Conservation (phyloP, 305 asterid genomes). For the Ajuga reptans region DNA sequence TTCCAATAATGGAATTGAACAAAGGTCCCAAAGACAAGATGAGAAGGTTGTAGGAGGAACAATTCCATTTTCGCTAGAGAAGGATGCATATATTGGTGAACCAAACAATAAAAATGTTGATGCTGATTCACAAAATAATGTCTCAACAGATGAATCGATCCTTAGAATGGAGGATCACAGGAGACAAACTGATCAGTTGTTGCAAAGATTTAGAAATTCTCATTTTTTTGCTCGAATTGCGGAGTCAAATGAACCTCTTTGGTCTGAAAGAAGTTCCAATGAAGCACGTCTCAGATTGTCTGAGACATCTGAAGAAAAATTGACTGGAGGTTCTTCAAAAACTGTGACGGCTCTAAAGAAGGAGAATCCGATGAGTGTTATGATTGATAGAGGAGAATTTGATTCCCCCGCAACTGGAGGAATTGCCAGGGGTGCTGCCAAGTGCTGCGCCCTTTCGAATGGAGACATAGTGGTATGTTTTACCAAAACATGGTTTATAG, state of each 20-base stretch:
- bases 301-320: constrained; percentile 34
- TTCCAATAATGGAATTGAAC: constrained; percentile 51
- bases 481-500: constrained; percentile 19
- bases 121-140: constrained; percentile 36
- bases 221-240: constrained; percentile 84
- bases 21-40: constrained; percentile 38
- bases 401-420: constrained; percentile 84
- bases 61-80: constrained; percentile 27
- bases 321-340: constrained; percentile 35
- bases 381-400: constrained; percentile 70
- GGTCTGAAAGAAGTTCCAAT: constrained; percentile 67
- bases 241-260: constrained; percentile 73
- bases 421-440: constrained; percentile 74
- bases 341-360: constrained; percentile 23
- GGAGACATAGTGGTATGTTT: constrained; percentile 96
- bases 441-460: constrained; percentile 71
- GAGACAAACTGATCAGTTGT: constrained; percentile 54
- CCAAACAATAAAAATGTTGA: constrained; percentile 31
- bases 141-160: constrained; percentile 60
- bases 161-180: constrained; percentile 66
- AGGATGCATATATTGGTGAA: constrained; percentile 29
- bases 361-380: constrained; percentile 42
- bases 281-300: constrained; percentile 29
- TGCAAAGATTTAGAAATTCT: constrained; percentile 59
- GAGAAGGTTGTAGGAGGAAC: constrained; percentile 33